Evolutionary conservation across 1,139 yeast species (phyloP).

Genomic region (Lodderomyces orthopsilosis): DNA sequence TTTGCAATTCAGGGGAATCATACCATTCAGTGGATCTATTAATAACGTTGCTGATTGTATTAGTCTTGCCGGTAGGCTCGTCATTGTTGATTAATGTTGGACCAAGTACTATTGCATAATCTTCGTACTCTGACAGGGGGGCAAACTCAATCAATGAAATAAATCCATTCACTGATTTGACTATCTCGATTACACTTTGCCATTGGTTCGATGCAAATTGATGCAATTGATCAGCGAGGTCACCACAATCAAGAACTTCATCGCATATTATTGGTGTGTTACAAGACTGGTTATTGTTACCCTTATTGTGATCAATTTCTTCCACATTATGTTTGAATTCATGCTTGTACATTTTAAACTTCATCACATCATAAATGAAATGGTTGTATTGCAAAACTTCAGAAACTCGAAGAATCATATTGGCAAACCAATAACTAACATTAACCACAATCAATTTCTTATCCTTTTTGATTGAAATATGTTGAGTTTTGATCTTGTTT

Average conservation of each 20-base stretch:
- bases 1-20: conserved; percentile 22
- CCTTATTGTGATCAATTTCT: background rate
- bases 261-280: conserved; percentile 16
- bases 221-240: conserved; percentile 18
- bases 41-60: conserved; percentile 6
- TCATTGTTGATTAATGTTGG: conserved; percentile 9
- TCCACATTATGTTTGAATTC: conserved; percentile 6
- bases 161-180: conserved; percentile 15
- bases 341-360: conserved; percentile 15
- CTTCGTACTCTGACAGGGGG: conserved; percentile 17
- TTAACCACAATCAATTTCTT: conserved; percentile 28
- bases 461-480: conserved; percentile 11
- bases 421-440: conserved; percentile 25
- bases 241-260: conserved; percentile 18
- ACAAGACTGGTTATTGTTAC: background rate
- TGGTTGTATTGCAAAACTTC: conserved; percentile 17
- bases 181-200: conserved; percentile 18
- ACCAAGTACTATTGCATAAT: conserved; percentile 12
- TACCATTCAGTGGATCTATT: conserved; percentile 18
- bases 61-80: background rate
- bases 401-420: conserved; percentile 23
- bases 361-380: conserved; percentile 14
- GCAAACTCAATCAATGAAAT: conserved; percentile 19
- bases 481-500: conserved; percentile 8
- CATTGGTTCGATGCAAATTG: conserved; percentile 19